Evolutionary conservation across 495 filamentous ascomycete species (phyloP).

Genomic region (Coniosporium apollinis): DNA sequence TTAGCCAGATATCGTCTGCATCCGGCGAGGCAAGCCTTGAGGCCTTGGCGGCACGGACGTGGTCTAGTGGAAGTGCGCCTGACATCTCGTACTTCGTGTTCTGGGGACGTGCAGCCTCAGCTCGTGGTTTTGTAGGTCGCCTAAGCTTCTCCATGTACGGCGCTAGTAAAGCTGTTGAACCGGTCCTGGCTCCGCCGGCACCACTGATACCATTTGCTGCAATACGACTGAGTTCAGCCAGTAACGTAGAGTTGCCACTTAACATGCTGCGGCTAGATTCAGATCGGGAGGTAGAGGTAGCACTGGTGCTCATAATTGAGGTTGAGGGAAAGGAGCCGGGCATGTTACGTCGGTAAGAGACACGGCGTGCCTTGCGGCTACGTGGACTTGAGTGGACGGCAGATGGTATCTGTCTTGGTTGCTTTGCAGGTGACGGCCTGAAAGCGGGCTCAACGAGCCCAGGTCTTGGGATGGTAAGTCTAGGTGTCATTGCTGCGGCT

Average conservation of each 20-base stretch:
- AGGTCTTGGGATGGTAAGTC: slow-evolving; percentile 1
- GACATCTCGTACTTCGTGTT: not conserved
- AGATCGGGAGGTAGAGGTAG: too few species aligned
- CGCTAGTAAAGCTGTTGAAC: not conserved
- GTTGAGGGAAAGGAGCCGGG: too few species aligned
- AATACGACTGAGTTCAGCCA: too few species aligned
- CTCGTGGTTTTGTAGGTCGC: not conserved
- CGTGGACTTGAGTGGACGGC: too few species aligned
- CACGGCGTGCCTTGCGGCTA: too few species aligned
- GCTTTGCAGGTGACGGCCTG: not conserved
- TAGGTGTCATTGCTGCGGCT: not conserved
- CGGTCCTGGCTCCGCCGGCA: too few species aligned
- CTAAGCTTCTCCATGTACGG: not conserved
- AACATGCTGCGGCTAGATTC: too few species aligned
- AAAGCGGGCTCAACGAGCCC: not conserved
- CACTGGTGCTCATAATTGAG: too few species aligned
- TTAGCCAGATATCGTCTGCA: slow-evolving; percentile 10
- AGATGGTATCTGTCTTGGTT: too few species aligned
- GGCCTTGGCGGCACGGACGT: slow-evolving; percentile 1
- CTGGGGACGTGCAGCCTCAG: slow-evolving; percentile 1
- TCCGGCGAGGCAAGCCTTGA: slow-evolving; percentile 1
- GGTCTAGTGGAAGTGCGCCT: slow-evolving; percentile 2
- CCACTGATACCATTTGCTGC: too few species aligned
- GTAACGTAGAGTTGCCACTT: too few species aligned
- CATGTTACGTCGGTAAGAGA: too few species aligned